Evolutionary conservation across 2,329 filamentous ascomycete genomes (phyloP).

Genomic region (Paracamarosporium sp.): DNA sequence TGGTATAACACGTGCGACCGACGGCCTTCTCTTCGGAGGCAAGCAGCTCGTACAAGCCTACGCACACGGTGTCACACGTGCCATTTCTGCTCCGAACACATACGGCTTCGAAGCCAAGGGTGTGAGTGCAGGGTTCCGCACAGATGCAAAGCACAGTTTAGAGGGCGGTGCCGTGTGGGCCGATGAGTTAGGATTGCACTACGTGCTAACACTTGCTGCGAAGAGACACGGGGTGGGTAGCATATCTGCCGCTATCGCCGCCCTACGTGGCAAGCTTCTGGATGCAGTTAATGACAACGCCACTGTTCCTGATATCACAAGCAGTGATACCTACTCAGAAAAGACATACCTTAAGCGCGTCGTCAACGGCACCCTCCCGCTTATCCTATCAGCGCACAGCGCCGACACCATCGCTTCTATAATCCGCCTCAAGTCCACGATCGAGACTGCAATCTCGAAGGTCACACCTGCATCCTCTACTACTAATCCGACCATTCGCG

Average conservation of each 20-base stretch:
- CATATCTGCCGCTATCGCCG: conserved; percentile 59
- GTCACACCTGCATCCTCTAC: conserved; percentile 32
- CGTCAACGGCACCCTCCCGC: conserved; percentile 59
- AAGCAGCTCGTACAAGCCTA: conserved; percentile 48
- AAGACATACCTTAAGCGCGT: conserved; percentile 61
- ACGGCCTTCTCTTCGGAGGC: conserved; percentile 50
- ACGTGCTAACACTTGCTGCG: conserved; percentile 59
- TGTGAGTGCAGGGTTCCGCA: conserved; percentile 45
- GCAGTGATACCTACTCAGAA: conserved; percentile 35
- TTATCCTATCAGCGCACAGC: conserved; percentile 67
- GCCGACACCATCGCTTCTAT: conserved; percentile 68
- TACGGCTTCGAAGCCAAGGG: conserved; percentile 42
- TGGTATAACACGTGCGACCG: conserved; percentile 63
- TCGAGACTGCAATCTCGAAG: conserved; percentile 51
- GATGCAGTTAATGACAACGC: conserved; percentile 54
- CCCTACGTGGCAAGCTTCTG: conserved; percentile 62
- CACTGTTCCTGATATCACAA: conserved; percentile 26
- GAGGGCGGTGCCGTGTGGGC: conserved; percentile 49
- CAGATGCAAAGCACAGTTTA: conserved; percentile 41
- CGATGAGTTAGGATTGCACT: conserved; percentile 45
- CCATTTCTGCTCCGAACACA: conserved; percentile 46
- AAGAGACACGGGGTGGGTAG: conserved; percentile 49
- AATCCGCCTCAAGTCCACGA: conserved; percentile 63
- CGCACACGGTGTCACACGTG: conserved; percentile 47
- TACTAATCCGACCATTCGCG: conserved; percentile 47